Conservation (phyloP, 768 basidiomycete genomes). For the Leccinum longicurvipes region DNA sequence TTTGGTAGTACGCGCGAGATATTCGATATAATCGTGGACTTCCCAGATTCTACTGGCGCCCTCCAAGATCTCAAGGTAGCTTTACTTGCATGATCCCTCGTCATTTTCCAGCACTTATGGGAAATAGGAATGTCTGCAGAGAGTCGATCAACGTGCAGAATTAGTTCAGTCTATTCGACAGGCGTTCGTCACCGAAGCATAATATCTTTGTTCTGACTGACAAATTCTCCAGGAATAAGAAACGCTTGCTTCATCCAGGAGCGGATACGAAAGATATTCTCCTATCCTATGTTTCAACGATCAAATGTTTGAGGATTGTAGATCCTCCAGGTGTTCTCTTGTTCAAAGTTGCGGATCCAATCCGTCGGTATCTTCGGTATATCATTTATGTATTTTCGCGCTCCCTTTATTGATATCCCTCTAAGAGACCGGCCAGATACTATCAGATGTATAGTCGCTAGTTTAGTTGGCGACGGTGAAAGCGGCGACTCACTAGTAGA, state of each 20-base stretch:
- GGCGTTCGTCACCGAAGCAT: slow-evolving; percentile 46
- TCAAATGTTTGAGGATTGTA: slow-evolving; percentile 83
- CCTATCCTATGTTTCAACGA: slow-evolving; percentile 86
- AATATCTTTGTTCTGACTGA: slow-evolving; percentile 5
- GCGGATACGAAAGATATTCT: slow-evolving; percentile 92
- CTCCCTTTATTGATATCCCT: neutral
- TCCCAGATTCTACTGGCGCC: slow-evolving; percentile 82
- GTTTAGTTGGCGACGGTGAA: slow-evolving; percentile 83
- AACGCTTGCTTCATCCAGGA: slow-evolving; percentile 91
- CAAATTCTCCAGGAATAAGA: slow-evolving; percentile 57
- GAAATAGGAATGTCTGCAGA: slow-evolving; percentile 67
- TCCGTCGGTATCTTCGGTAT: slow-evolving; percentile 83
- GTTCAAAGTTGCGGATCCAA: slow-evolving; percentile 91
- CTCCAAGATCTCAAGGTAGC: slow-evolving; percentile 79
- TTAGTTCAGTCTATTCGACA: slow-evolving; percentile 76
- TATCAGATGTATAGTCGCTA: slow-evolving; percentile 89
- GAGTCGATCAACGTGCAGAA: slow-evolving; percentile 74
- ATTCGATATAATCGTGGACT: slow-evolving; percentile 95
- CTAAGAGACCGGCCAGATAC: slow-evolving; percentile 84
- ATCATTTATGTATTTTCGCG: neutral
- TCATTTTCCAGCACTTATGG: neutral
- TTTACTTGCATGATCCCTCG: neutral
- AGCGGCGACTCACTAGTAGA: slow-evolving; percentile 80
- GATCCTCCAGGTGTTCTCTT: slow-evolving; percentile 92
- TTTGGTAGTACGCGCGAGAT: slow-evolving; percentile 69